phyloP scores from a whole-genome alignment of 306 rosid genomes.

The Inga laurina region DNA sequence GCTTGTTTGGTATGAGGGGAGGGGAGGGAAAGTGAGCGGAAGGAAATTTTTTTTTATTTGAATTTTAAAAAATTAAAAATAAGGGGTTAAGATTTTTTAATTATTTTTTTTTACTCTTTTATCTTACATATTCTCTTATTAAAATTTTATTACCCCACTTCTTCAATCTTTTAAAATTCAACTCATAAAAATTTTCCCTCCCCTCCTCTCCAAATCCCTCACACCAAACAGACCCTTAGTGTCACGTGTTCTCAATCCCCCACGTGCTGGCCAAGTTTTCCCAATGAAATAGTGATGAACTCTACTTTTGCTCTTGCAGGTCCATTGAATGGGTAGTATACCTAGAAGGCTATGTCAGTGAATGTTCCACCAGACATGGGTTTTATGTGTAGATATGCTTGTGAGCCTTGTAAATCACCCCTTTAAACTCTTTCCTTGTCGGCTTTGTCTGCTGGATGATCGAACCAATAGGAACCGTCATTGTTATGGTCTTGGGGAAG shows the following conservation, averaged over 20 bases:
- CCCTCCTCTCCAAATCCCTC: no score
- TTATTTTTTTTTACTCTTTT: no score
- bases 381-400: constrained; percentile 49
- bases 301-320: constrained; percentile 50
- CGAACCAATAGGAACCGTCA: constrained; percentile 57
- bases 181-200: no score
- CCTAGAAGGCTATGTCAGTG: constrained; percentile 57
- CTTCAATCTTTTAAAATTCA: no score
- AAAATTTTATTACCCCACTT: no score
- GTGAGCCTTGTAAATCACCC: constrained; percentile 44
- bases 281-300: constrained; percentile 36
- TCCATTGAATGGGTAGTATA: constrained; percentile 64
- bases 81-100: no score
- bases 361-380: constrained; percentile 59
- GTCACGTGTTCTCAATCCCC: neutral
- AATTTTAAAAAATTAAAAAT: no score
- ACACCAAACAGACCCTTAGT: no score
- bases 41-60: no score
- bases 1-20: no score
- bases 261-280: constrained; percentile 41
- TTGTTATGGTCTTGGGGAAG: constrained; percentile 57
- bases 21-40: no score
- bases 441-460: constrained; percentile 43
- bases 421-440: constrained; percentile 42
- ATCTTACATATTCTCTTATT: no score